Percentiles rank a stretch among this genome's conserved stretches.
Conservation (phyloP, 2,329 filamentous ascomycete genomes). For the Hymenoscyphus occultus region DNA sequence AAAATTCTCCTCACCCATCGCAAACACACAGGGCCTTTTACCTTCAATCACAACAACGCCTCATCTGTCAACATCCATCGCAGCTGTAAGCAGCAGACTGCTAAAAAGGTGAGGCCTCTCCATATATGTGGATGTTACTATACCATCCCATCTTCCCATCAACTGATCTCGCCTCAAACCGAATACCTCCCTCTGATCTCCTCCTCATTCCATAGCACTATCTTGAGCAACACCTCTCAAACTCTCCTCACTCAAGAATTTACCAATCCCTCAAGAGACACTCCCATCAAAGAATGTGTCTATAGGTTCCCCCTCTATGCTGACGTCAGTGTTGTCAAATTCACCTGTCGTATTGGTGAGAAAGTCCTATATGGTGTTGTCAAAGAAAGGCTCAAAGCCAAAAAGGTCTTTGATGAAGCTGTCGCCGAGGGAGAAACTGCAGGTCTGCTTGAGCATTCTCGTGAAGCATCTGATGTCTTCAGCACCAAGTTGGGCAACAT, state of each 20-base stretch:
- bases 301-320: constrained; percentile 73
- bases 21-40: not conserved
- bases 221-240: constrained; percentile 51
- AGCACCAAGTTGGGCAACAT: constrained; percentile 67
- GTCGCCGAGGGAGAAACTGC: constrained; percentile 57
- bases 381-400: constrained; percentile 62
- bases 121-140: constrained; percentile 7
- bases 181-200: constrained; percentile 57
- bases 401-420: constrained; percentile 56
- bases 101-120: not conserved
- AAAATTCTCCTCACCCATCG: not conserved
- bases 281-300: constrained; percentile 50
- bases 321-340: constrained; percentile 66
- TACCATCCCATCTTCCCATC: not conserved
- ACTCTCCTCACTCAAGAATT: constrained; percentile 57
- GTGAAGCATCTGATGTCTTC: constrained; percentile 62
- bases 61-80: not conserved
- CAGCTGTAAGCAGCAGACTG: too few relatives aligned
- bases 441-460: constrained; percentile 61
- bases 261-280: constrained; percentile 49
- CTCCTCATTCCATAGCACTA: constrained; percentile 56
- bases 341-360: constrained; percentile 60
- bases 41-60: not conserved
- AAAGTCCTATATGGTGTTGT: constrained; percentile 62
- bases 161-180: constrained; percentile 10